Conservation (phyloP, 2,329 filamentous ascomycete species). For the Geosmithia putterillii region DNA sequence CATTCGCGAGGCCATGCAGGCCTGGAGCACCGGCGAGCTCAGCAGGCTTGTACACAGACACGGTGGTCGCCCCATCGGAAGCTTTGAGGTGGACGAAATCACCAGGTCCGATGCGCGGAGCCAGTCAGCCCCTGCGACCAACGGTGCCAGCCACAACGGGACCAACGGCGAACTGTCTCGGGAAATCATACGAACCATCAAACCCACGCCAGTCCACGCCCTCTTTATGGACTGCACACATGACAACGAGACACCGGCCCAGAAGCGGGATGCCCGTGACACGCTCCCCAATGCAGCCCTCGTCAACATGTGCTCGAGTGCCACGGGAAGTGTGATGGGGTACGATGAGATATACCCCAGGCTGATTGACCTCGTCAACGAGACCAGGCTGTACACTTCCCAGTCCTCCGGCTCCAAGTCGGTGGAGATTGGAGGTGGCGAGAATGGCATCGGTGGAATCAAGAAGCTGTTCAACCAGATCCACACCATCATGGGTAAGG, state of each 20-base stretch:
- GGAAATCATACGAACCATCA: conserved; percentile 69
- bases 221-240: conserved; percentile 99
- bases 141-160: conserved; percentile 10
- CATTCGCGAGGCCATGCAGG: conserved; percentile 96
- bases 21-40: conserved; percentile 88
- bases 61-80: conserved; percentile 87
- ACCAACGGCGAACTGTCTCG: conserved; percentile 25
- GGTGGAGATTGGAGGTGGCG: conserved; percentile 55
- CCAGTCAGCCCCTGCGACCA: background rate
- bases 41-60: conserved; percentile 89
- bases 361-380: conserved; percentile 84
- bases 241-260: conserved; percentile 91
- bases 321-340: conserved; percentile 92
- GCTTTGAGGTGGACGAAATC: conserved; percentile 88
- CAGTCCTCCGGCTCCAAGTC: conserved; percentile 50
- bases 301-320: conserved; percentile 90
- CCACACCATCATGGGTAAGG: conserved; percentile 88
- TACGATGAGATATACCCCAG: conserved; percentile 95
- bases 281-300: conserved; percentile 89
- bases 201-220: conserved; percentile 79
- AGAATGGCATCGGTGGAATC: conserved; percentile 76
- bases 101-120: conserved; percentile 42
- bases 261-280: conserved; percentile 88
- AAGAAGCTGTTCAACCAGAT: conserved; percentile 93
- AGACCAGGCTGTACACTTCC: conserved; percentile 74